Evolutionary conservation across 176 grass and related monocot genomes (phyloP), one percentile per base, ranked within the genome.

Genomic region (Bromus sterilis): DNA sequence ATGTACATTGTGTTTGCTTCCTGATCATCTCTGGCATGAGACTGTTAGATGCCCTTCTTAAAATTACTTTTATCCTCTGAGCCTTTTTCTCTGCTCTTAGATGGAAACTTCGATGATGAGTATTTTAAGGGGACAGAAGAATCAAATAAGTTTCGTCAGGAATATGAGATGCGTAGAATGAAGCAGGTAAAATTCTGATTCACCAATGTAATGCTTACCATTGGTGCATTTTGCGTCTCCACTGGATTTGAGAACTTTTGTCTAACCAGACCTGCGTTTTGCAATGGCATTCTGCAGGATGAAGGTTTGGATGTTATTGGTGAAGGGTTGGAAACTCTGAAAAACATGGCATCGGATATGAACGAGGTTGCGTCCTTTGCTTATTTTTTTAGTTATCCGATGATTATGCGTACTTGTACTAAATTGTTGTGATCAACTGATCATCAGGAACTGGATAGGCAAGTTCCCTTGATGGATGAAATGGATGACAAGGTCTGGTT

Each of bases 391-490:
- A 82, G 53, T 72, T 34, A 36, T 44, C 49, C 4, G 2, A 20
- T 80, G 15, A 39, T 34, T 82, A 40, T 55, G 49, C 23, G 16
- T 48, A 4, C 2, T 51, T 51, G 21, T 84, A 85, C 75, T 89
- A 11, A 67, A 68, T 78, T 67, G 4, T 23, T 86, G 51, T 73
- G 56, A 66, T 83, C 32, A 68, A 40, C 78, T 73, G 56, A 66
- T 83, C 32, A 68, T 46, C 78, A 96, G 97, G 97, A 99, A 93
- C 14, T 99, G 87, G 97, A 99, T 86, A 95, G 93, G 64, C 93
- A 99, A 96, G 93, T 96, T 35, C 97, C 97, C 26, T 82, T 99
- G 80, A 93, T 99, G 86, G 97, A 99, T 80, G 97, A 99, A 87
- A 93, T 99, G 82, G 97, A 99, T 41, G 84, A 90, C 3, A 99